A percentile compares a stretch with the other conserved stretches of the same genome.
Conservation (phyloP, 345 rosid genomes). For the Rhizophora mangle region DNA sequence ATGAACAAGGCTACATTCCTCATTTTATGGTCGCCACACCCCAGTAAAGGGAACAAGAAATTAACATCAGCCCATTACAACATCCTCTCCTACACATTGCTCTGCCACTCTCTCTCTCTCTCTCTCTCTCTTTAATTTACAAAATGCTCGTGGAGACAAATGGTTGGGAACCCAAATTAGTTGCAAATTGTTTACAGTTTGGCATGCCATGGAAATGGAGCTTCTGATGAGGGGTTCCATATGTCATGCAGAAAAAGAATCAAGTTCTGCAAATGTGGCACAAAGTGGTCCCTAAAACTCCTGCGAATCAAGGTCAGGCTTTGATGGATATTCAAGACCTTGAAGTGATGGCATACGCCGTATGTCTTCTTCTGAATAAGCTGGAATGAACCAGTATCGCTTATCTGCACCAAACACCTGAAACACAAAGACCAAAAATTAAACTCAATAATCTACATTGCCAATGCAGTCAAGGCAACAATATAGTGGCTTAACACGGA, state of each 20-base stretch:
- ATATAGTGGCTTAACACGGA: no score
- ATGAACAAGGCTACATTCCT: constrained; percentile 13
- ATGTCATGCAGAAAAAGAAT: constrained; percentile 22
- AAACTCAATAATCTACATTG: no score
- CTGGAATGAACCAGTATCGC: constrained; percentile 75
- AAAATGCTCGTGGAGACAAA: neutral
- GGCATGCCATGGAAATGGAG: constrained; percentile 3
- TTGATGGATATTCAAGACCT: constrained; percentile 88
- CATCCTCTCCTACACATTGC: neutral
- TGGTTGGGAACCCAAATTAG: constrained; percentile 20
- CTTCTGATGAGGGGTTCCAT: constrained; percentile 5
- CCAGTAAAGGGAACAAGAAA: constrained; percentile 15
- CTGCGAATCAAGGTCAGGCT: constrained; percentile 71
- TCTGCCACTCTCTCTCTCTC: constrained; percentile 1
- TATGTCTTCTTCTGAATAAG: constrained; percentile 81
- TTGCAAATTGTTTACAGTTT: constrained; percentile 12
- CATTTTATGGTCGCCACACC: constrained; percentile 9
- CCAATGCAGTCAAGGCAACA: neutral
- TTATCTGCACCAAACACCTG: constrained; percentile 90
- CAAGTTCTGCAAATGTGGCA: constrained; percentile 5
- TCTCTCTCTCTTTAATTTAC: neutral
- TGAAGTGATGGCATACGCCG: constrained; percentile 83
- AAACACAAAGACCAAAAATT: neutral
- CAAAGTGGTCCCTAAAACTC: constrained; percentile 41
- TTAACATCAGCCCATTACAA: neutral